phyloP scores from a whole-genome alignment of 2,329 filamentous ascomycete genomes.

The Aspergillus unguis region DNA sequence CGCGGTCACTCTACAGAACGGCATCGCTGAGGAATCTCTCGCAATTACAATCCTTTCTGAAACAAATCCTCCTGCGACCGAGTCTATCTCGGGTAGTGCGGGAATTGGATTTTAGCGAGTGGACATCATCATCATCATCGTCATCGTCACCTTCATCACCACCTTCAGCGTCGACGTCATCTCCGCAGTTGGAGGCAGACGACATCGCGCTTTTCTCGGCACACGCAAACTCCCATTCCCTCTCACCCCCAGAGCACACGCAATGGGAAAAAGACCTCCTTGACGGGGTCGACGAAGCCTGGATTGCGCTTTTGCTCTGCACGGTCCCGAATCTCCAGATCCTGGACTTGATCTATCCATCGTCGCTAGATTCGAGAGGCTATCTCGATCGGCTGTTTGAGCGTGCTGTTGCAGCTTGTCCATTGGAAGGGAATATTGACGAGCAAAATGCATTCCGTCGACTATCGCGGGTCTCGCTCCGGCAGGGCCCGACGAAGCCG shows the following conservation, averaged over 20 bases:
- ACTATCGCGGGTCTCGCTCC: constrained; percentile 21
- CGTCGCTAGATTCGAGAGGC: not conserved
- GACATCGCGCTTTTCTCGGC: constrained; percentile 12
- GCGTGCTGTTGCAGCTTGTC: constrained; percentile 13
- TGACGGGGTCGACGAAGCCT: constrained; percentile 24
- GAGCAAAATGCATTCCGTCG: constrained; percentile 16
- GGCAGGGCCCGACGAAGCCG: constrained; percentile 8
- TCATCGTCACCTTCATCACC: too few species aligned
- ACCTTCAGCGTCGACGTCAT: too few species aligned
- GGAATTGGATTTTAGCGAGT: constrained; percentile 21
- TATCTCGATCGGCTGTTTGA: constrained; percentile 23
- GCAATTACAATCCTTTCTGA: constrained; percentile 22
- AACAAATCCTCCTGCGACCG: constrained; percentile 19
- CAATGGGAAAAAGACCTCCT: constrained; percentile 24
- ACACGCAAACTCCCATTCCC: constrained; percentile 13
- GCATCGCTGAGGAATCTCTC: constrained; percentile 18
- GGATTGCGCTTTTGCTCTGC: constrained; percentile 27
- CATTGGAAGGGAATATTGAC: constrained; percentile 7
- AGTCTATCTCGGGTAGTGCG: constrained; percentile 24
- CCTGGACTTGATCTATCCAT: constrained; percentile 21
- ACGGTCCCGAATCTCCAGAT: constrained; percentile 23
- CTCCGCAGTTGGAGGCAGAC: not conserved
- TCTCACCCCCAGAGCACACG: constrained; percentile 19
- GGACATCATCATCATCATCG: constrained; percentile 9
- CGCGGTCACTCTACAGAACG: constrained; percentile 21